A percentile compares a stretch with the other conserved stretches of the same genome.
Conservation (phyloP, 345 rosid genomes). For the Pelargonium nanum region DNA sequence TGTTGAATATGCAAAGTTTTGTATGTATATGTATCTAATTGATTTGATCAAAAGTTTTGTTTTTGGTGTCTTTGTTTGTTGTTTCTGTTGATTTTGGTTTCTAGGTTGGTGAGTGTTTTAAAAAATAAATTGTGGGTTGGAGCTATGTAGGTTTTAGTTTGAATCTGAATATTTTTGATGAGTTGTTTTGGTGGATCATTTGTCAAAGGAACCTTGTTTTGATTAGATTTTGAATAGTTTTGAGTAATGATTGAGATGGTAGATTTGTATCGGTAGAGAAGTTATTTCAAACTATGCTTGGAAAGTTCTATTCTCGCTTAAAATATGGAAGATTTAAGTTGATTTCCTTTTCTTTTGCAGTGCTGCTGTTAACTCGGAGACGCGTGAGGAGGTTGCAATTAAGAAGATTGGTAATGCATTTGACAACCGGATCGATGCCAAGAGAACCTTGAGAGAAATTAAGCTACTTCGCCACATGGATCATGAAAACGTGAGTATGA, state of each 20-base stretch:
- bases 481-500: conserved; percentile 47
- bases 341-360: conserved; percentile 21
- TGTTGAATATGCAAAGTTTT: too few relatives aligned
- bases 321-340: too few relatives aligned
- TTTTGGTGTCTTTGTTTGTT: neutral
- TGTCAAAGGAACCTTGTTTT: neutral
- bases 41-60: neutral
- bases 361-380: conserved; percentile 63
- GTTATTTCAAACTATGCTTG: too few relatives aligned
- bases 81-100: neutral
- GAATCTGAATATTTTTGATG: too few relatives aligned
- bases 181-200: neutral
- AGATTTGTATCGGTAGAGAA: neutral
- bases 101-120: neutral
- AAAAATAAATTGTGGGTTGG: too few relatives aligned
- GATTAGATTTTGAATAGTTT: neutral
- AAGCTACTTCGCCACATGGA: conserved; percentile 75
- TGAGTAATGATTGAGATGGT: neutral
- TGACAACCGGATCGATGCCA: conserved; percentile 63
- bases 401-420: conserved; percentile 79
- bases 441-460: conserved; percentile 62
- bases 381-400: conserved; percentile 57
- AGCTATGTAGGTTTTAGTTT: too few relatives aligned
- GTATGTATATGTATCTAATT: too few relatives aligned
- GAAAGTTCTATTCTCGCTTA: too few relatives aligned